Percentiles rank a stretch among this genome's conserved stretches.
Evolutionary conservation across 306 rosid genomes (phyloP).

Genomic region (Lathyrus tuberosus): DNA sequence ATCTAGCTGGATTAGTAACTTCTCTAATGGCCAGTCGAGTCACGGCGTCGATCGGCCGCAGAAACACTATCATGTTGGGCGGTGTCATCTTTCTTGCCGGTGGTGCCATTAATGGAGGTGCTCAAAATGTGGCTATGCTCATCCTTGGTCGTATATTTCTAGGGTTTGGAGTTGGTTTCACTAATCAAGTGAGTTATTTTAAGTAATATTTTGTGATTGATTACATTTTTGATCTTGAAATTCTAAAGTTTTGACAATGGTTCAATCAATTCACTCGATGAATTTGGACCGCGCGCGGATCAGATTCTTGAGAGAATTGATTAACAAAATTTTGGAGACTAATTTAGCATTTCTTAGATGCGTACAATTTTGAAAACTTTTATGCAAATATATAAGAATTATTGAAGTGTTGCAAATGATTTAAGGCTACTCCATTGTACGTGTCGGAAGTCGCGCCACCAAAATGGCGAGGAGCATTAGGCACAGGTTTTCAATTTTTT

Average conservation of each 20-base stretch:
- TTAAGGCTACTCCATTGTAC: conserved; percentile 65
- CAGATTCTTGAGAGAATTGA: background rate
- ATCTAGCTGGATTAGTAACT: conserved; percentile 57
- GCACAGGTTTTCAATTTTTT: conserved; percentile 53
- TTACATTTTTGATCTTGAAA: background rate
- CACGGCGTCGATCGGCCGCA: conserved; percentile 47
- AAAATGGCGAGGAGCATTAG: conserved; percentile 68
- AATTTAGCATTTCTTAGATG: background rate
- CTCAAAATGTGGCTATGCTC: conserved; percentile 67
- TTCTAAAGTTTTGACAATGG: background rate
- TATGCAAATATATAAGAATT: background rate
- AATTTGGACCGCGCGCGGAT: background rate
- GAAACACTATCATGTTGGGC: conserved; percentile 60
- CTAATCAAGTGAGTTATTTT: conserved; percentile 54
- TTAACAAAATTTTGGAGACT: background rate
- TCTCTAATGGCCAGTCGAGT: conserved; percentile 61
- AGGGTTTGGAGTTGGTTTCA: conserved; percentile 69
- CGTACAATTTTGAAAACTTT: background rate
- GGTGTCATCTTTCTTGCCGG: conserved; percentile 64
- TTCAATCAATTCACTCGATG: background rate
- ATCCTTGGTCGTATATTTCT: conserved; percentile 68
- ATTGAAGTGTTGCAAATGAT: background rate
- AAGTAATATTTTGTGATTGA: background rate
- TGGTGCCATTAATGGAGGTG: conserved; percentile 63
- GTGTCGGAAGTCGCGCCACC: conserved; percentile 79